Conservation (phyloP, 1,284 basidiomycete genomes). For the Mycena sp. region DNA sequence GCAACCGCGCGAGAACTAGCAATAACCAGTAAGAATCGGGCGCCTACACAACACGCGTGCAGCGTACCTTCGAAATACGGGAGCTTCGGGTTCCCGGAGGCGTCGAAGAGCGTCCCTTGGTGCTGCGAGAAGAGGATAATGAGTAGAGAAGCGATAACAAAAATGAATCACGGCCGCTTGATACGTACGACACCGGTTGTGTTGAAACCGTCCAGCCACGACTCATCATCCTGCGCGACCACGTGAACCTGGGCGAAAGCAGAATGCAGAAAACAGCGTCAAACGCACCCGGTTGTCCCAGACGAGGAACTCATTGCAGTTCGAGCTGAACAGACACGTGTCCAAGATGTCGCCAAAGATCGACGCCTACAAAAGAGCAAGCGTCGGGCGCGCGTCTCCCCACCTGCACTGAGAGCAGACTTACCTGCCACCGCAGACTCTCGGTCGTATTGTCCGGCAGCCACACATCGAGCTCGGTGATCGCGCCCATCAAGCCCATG, state of each 20-base stretch:
- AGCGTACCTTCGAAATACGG: constrained; percentile 25
- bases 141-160: not conserved
- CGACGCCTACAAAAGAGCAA: constrained; percentile 1
- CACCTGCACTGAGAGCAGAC: not conserved
- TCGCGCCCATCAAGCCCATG: constrained; percentile 22
- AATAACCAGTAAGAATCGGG: not conserved
- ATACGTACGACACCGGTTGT: constrained; percentile 20
- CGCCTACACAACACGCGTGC: too few species aligned
- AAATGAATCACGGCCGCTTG: not conserved
- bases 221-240: constrained; percentile 22
- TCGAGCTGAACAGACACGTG: constrained; percentile 17
- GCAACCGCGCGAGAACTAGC: constrained; percentile 27
- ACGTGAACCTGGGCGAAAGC: not conserved
- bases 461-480: constrained; percentile 29
- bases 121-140: constrained; percentile 18
- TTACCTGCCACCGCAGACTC: constrained; percentile 27
- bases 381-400: too few species aligned
- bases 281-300: constrained; percentile 29
- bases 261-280: not conserved
- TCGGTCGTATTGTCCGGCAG: constrained; percentile 26
- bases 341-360: constrained; percentile 30
- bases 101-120: constrained; percentile 23
- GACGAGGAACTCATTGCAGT: constrained; percentile 25
- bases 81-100: constrained; percentile 21
- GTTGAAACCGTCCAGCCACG: constrained; percentile 14